Base-by-base conservation (phyloP, 2,329 filamentous ascomycete genomes). In the Aureobasidium sp. region DNA sequence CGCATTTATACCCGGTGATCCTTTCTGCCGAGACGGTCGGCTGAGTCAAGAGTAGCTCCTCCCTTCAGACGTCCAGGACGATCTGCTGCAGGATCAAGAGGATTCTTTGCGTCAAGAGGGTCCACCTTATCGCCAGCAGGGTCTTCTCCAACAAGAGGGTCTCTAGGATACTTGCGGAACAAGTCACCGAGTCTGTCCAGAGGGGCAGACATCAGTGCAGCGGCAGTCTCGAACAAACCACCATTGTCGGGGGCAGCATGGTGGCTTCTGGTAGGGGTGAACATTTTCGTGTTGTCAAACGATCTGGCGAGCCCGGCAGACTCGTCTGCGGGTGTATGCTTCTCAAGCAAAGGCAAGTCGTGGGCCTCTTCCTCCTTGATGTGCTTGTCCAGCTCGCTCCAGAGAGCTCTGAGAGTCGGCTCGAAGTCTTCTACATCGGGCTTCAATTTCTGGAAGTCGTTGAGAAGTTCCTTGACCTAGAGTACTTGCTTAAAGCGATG, bases 211-310 rank as follows among this genome's bases (percentile, higher is more conserved):
- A 86, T 64, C 27, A 86, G 65, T 0, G 80, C 82, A 62, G 77
- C 77, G 0, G 76, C 80, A 0, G 79, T 82, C 74, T 86, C 82
- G 63, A 83, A 85, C 0, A 79, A 80, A 3, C 81, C 81, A n/a
- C 58, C 54, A 10, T 49, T 55, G 10, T 45, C 32, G 5, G 61
- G 63, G 11, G 63, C 57, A 34, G 37, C 50, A 7, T 59, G 65
- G 21, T 64, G 57, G 21, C 62, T 63, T 25, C 63, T 61, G 3
- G 60, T 61, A 3, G 64, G 64, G 1, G 49, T 39, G n/a, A 65
- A 55, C n/a, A 48, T 55, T 42, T 64, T 65, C 13, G 60, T 64
- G 5, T 34, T 21, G 8, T 59, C 21, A 25, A 64, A 65, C n/a
- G 36, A 42, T 5, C 15, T 5, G 8, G 64, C 55, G 10, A 64